Evolutionary conservation across 2,329 filamentous ascomycete species (phyloP).

Genomic region (Verticillium nonalfalfae): DNA sequence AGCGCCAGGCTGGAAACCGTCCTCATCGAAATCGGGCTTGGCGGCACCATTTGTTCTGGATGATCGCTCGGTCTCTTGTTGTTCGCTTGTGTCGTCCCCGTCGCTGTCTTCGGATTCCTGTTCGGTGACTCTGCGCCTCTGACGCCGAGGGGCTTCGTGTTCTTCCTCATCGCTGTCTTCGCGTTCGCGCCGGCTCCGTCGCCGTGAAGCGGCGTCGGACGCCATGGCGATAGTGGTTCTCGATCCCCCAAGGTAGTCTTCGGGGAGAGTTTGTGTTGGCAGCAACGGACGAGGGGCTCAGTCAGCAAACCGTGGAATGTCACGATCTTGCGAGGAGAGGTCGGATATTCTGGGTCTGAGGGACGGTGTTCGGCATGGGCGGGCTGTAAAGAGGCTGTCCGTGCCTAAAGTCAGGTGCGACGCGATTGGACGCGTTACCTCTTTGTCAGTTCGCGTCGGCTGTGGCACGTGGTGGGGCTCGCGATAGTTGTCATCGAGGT

Average conservation of each 20-base stretch:
- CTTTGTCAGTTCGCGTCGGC: background rate
- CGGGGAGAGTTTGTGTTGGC: background rate
- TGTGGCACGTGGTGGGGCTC: background rate
- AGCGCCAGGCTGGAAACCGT: slow-evolving; percentile 63
- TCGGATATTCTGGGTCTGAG: background rate
- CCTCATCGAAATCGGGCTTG: slow-evolving; percentile 13
- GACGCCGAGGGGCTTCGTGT: slow-evolving; percentile 23
- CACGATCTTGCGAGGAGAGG: background rate
- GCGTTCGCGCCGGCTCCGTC: slow-evolving; percentile 35
- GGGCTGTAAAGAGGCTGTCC: background rate
- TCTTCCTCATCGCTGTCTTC: slow-evolving; percentile 31
- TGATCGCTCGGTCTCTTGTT: background rate
- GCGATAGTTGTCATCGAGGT: background rate
- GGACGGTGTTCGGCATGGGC: background rate
- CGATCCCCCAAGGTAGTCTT: background rate
- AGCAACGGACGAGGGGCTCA: background rate
- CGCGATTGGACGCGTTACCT: slow-evolving; percentile 1
- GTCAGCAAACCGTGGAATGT: background rate
- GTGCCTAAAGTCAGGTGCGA: background rate
- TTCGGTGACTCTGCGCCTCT: slow-evolving; percentile 16
- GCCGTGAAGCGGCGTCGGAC: slow-evolving; percentile 15
- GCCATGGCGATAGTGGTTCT: background rate
- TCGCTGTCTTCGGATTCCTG: slow-evolving; percentile 8
- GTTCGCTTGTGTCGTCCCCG: slow-evolving; percentile 10
- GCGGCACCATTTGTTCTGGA: background rate